Evolutionary conservation across 345 rosid genomes (phyloP), one percentile per base, ranked within the genome.

Genomic region (Sonneratia caseolaris): DNA sequence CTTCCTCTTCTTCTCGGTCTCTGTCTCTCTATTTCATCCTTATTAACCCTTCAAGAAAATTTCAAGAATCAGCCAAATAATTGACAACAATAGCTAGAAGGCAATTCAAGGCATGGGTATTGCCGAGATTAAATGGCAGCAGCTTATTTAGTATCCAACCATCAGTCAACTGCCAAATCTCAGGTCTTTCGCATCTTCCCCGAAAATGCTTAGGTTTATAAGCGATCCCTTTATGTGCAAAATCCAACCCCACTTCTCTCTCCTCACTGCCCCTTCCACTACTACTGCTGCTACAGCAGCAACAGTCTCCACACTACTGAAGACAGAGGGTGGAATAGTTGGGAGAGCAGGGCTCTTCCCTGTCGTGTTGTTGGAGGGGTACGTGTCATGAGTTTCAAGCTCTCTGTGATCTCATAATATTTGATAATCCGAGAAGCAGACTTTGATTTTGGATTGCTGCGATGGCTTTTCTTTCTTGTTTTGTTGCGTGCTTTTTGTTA

Each of bases 71-170:
- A 35, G 18, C 4, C 6, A 9, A 42, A 3, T 67, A 40, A 67
- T 1, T 18, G 3, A 19, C 12, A 19, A 19, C 0, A 27, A 27
- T 27, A 27, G 32, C 1, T 27, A 27, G 13, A 37, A 45, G 36
- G 7, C 11, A 42, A 21, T 68, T n/a, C 32, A 27, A 8, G 49
- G n/a, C n/a, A 68, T 68, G 70, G 70, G 37, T 45, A 45, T 15
- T 38, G 70, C 1, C 13, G 51, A 67, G 9, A 67, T 38, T 38
- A 21, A 67, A 18, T 40, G 13, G 22, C 10, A n/a, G 19, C 66
- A 49, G 24, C 49, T 70, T 40, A 36, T 14, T 32, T 40, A 18
- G 38, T n/a, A 9, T 19, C 68, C 76, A 74, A 74, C 76, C 57
- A 68, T 68, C 71, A 49, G 76, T 55, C 32, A 27, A 1, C 71